Evolutionary conservation across 495 filamentous ascomycete species (phyloP).

Genomic region (Penicillium goetzii): DNA sequence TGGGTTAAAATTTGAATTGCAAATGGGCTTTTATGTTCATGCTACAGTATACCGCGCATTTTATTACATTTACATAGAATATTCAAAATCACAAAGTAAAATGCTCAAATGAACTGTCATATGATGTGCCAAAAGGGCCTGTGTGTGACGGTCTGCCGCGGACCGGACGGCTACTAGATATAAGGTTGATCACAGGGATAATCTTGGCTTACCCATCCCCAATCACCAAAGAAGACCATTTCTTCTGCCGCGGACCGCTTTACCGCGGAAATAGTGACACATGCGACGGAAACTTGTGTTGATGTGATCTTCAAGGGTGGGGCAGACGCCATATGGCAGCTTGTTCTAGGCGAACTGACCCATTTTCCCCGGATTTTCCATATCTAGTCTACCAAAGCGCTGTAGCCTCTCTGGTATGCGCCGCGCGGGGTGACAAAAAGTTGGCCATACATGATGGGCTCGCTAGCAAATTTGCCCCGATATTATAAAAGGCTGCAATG

Average conservation of each 20-base stretch:
- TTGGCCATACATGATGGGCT: not conserved
- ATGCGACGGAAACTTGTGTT: not conserved
- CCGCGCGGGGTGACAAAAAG: not conserved
- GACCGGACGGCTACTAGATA: not conserved
- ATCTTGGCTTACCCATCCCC: not conserved
- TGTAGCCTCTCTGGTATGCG: not conserved
- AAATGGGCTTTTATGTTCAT: not conserved
- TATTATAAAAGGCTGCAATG: not conserved
- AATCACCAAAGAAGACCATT: not conserved
- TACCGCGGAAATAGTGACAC: not conserved
- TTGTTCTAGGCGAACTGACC: not conserved
- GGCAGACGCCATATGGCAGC: not conserved
- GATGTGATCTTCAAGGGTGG: not conserved
- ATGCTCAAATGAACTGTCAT: not conserved
- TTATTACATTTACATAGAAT: not conserved
- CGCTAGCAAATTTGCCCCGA: not conserved
- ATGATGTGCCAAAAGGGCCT: not conserved
- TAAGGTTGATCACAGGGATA: slow-evolving; percentile 3
- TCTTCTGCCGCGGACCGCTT: not conserved
- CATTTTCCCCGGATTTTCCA: not conserved
- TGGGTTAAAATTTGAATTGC: not conserved
- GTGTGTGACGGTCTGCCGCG: slow-evolving; percentile 2
- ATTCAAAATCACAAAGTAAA: no score
- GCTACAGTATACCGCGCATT: not conserved
- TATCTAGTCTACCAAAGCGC: not conserved